Evolutionary conservation across 768 basidiomycete genomes (phyloP).

Genomic region (Royoungia palumana): DNA sequence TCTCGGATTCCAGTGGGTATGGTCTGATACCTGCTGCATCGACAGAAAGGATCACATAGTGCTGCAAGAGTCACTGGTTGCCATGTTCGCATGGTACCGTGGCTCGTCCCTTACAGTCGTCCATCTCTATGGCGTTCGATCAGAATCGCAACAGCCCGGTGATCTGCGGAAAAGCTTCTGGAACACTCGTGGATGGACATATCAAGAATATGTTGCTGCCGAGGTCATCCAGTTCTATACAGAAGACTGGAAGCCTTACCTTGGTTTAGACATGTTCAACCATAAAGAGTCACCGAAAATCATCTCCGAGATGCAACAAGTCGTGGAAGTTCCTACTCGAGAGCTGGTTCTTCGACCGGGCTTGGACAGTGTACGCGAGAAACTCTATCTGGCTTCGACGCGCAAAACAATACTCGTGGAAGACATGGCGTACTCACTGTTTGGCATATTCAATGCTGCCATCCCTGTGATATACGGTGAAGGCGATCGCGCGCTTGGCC

Average conservation of each 20-base stretch:
- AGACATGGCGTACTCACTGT: neutral
- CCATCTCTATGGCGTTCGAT: neutral
- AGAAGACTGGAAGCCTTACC: neutral
- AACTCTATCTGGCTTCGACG: neutral
- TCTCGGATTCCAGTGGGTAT: neutral
- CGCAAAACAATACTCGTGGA: neutral
- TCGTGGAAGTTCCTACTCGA: neutral
- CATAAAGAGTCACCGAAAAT: neutral
- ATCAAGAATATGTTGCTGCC: neutral
- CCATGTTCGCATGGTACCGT: conserved; percentile 1
- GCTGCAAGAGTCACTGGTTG: neutral
- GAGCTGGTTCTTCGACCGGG: neutral
- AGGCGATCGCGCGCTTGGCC: neutral
- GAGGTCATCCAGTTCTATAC: neutral
- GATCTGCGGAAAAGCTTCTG: neutral
- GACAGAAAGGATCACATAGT: neutral
- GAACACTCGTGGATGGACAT: conserved; percentile 1
- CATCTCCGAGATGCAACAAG: neutral
- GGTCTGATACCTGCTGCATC: conserved; percentile 1
- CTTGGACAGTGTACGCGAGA: neutral
- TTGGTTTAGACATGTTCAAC: neutral
- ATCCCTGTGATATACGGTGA: too few species aligned
- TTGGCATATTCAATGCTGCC: too few species aligned
- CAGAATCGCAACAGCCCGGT: neutral
- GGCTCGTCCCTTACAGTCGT: neutral